Base-by-base conservation (phyloP, 192 early-diverging fungal species). In the Backusella morwellensis region DNA sequence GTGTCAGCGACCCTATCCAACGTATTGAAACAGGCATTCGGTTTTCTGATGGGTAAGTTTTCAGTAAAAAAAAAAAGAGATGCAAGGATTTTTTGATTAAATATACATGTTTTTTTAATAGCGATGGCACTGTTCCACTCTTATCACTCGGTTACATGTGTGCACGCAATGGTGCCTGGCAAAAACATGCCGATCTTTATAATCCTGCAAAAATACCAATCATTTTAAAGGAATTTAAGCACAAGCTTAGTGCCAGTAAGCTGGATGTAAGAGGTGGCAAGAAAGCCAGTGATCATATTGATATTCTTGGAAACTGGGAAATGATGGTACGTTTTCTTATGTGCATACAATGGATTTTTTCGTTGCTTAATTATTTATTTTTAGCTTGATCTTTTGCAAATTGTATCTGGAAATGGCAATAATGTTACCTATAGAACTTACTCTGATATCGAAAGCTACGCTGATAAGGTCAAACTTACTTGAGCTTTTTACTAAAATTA, bases 71-170 rank as follows among this genome's bases (percentile, higher is more conserved):
- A 15, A 34, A 29, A 34, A 15, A 14, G 29, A 26, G 15, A 34
- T 9, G 12, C 1, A 34, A 34, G 14, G 35, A 42, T 21, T 7
- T 35, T 19, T 44, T 41, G 67, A 66, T 17, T 50, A 11, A 66
- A 34, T 63, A 17, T 66, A 12, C 36, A 14, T 35, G 5, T 17
- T 44, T 15, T 15, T 47, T 29, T 73, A 77, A 83, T 70, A 94
- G 95, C 38, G 96, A 97, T 78, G 94, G 93, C 19, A 97, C 95
- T 0, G 96, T 97, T 0, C 96, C 96, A 0, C 80, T 97, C 19
- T 59, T 97, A 36, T 95, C 94, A 7, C 84, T 92, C 2, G 95
- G 95, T 3, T 96, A 95, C 80, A 97, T 97, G 96, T 95, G 95
- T 74, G 86, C 87, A 11, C 83, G 87, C 21, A 78, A 77, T 35